Percentiles rank a stretch among this genome's conserved stretches.
Evolutionary conservation across 257 asterid species (phyloP).

Genomic region (Rubia yunnanensis): DNA sequence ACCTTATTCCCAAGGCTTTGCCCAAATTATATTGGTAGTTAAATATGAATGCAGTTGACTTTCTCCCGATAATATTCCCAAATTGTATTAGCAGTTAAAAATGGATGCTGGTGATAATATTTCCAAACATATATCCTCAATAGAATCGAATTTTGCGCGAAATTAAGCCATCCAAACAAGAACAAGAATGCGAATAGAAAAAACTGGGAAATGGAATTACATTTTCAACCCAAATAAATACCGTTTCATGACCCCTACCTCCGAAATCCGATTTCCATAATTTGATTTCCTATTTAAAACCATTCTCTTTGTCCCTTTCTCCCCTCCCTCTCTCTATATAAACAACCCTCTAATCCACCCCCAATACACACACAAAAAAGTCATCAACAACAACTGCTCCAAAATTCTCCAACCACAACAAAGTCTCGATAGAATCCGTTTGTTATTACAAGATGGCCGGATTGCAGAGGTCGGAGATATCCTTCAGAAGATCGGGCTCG

Average conservation of each 20-base stretch:
- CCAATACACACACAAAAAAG: neutral
- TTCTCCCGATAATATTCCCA: too few relatives aligned
- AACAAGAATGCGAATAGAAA: neutral
- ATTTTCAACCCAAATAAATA: neutral
- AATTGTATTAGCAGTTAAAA: too few relatives aligned
- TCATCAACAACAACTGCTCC: constrained; percentile 3
- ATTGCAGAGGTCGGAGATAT: constrained; percentile 37
- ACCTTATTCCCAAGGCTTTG: too few relatives aligned
- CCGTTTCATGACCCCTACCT: constrained; percentile 16
- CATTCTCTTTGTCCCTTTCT: constrained; percentile 4
- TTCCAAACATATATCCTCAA: neutral
- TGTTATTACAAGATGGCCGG: constrained; percentile 12
- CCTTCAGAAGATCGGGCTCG: constrained; percentile 47
- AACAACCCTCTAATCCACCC: too few relatives aligned
- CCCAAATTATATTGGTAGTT: too few relatives aligned
- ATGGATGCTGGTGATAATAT: too few relatives aligned
- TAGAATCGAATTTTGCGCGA: neutral
- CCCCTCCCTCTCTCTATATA: neutral
- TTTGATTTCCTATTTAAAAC: neutral
- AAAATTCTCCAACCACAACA: neutral
- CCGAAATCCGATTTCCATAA: neutral
- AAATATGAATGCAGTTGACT: too few relatives aligned
- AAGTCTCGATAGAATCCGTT: neutral
- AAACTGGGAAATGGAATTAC: neutral
- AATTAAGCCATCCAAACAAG: constrained; percentile 12